Evolutionary conservation across 2,329 filamentous ascomycete species (phyloP), one percentile per base, ranked within the genome.

Genomic region (Apiospora malaysiana): DNA sequence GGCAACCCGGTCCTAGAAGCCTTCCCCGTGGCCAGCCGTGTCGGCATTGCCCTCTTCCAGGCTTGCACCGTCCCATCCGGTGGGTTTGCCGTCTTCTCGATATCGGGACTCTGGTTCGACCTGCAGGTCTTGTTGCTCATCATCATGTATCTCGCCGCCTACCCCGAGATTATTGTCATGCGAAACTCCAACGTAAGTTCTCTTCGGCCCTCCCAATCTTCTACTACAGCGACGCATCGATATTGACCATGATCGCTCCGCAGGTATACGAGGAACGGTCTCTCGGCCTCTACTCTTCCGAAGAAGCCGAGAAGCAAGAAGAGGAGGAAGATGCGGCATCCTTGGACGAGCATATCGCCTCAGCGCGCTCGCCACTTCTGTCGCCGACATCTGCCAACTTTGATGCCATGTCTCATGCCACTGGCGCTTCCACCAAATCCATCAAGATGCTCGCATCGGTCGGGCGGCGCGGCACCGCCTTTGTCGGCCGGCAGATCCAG

Each of bases 1-100:
- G 87, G 88, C 1, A 92, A 92, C 74, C 80, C 85, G 1, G 83
- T 83, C 1, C 82, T 92, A 0, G 83, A 87, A 42, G 76, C 78
- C 5, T 85, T 91, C 18, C 85, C 88, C 0, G 76, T 82, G 0
- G 85, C 85, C 0, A 85, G 86, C 21, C 85, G 90, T 1, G 82
- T 90, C 5, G 81, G 93, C 27, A 90, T 91, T 73, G 91, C 90
- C 0, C 82, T 92, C 4, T 93, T 93, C 75, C 89, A 91, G 76
- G 88, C 67, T 14, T 14, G 69, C 82, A 89, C 89, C 70, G 88
- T 92, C 6, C 87, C 91, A 8, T 89, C 89, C 10, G 89, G 89
- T 21, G 91, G 91, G 0, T 91, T 92, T 74, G 91, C 91, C 68
- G 87, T 92, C 27, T 88, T 92, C 42, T 83, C 85, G 1, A 90